phyloP scores from a whole-genome alignment of 495 filamentous ascomycete species.

The Xylaria telfairii region DNA sequence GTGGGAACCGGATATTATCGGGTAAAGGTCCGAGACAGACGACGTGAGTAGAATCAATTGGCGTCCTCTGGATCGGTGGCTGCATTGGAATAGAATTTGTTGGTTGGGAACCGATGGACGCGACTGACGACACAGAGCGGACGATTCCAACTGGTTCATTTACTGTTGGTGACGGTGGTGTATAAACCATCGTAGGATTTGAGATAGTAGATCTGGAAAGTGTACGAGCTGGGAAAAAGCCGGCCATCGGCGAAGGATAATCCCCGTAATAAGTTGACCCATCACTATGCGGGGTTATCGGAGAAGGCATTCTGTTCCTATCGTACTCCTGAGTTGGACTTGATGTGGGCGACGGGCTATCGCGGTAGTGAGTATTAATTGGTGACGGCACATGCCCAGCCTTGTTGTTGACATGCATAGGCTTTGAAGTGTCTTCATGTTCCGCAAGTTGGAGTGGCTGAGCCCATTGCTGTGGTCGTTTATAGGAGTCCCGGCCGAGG shows the following conservation, averaged over 20 bases:
- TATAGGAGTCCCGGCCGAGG: conserved; percentile 4
- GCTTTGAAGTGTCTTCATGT: neutral
- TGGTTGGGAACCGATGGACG: conserved; percentile 39
- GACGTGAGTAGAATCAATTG: conserved; percentile 56
- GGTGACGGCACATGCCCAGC: neutral
- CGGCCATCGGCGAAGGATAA: conserved; percentile 50
- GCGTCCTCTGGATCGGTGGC: conserved; percentile 50
- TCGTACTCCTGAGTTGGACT: conserved; percentile 50
- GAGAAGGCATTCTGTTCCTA: conserved; percentile 51
- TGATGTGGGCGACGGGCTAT: conserved; percentile 46
- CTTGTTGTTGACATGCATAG: neutral
- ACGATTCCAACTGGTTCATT: conserved; percentile 43
- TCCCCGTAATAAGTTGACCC: conserved; percentile 43
- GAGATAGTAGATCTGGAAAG: conserved; percentile 36
- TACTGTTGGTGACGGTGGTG: conserved; percentile 45
- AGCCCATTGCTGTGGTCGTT: conserved; percentile 18
- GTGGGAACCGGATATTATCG: conserved; percentile 54
- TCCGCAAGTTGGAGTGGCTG: neutral
- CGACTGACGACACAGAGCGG: conserved; percentile 42
- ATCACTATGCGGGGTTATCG: conserved; percentile 50
- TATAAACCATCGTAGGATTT: conserved; percentile 40
- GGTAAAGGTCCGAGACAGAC: conserved; percentile 59
- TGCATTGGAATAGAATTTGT: conserved; percentile 37
- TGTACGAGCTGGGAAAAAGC: conserved; percentile 38
- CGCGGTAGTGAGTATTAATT: conserved; percentile 44